Base-by-base conservation (phyloP, 345 rosid species). In the Camelina neglecta region DNA sequence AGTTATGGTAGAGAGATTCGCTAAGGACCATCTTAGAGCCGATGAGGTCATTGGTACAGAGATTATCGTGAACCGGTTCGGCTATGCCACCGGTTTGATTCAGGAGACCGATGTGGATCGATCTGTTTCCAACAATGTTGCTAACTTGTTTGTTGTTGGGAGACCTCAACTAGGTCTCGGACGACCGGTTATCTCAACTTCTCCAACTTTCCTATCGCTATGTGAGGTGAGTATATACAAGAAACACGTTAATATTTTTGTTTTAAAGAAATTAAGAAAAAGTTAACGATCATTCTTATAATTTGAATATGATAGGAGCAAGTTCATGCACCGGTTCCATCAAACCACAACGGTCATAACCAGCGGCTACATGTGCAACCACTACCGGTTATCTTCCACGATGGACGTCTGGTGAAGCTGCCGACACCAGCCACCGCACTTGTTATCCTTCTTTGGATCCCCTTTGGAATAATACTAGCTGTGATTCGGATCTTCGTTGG, bases 331-430 rank as follows among this genome's bases (percentile, higher is more conserved):
- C 90, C 96, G 4, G 8, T 80, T 31, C 54, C 71, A 58, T 20
- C 56, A 16, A 58, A 71, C 33, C 75, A 71, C 54, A 70, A 50
- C 29, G 53, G 72, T 1, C 79, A 36, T 15, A 76, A 45, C 53
- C 57, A 71, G 50, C 60, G 58, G 57, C 64, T 77, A 47, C 81
- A 75, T 35, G 74, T 79, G 41, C 94, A 83, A 47, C 97, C 94
- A 2, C 55, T 71, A 45, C 97, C 97, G 6, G 97, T 94, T 35
- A 88, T 94, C 69, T 94, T 94, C 80, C 98, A 94, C 61, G 97
- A 91, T 41, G 97, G 98, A 60, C 91, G 98, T 71, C 88, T 94
- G 0, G 93, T 90, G 42, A 90, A 87, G 75, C 93, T 88, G 1
- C 97, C 98, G 1, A 89, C 92, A 6, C 89, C 97, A 3, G 67